Base-by-base conservation (phyloP, 1,284 basidiomycete species). In the Sutorius eximius region DNA sequence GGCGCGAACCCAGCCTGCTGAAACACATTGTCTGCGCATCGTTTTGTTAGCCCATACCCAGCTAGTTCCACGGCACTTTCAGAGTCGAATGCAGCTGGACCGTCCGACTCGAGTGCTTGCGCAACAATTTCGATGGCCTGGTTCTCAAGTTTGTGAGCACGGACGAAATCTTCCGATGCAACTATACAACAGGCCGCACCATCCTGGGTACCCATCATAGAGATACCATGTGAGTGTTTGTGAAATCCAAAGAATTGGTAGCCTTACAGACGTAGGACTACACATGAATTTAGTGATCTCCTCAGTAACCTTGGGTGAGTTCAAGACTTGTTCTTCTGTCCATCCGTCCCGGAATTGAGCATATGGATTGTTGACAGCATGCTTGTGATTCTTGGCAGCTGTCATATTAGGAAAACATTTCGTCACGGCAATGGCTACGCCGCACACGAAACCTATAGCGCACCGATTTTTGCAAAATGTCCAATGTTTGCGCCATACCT, bases 241-340 rank as follows among this genome's bases (percentile, higher is more conserved):
- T 16, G 10, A 64, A 13, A 32, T 13, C 22, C 1, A 24, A 67
- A 52, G 13, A 2, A 37, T 24, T 16, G 5, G 16, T 16, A 2
- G n/a, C 32, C 63, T 56, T 55, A 86, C 85, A 16, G 85, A 87
- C 34, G 91, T 93, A 2, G 91, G 91, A 59, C 87, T 89, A 67
- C 91, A 94, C 89, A 93, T 93, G 65, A 83, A 86, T 64, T 89
- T 87, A 2, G 91, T 93, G 43, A 93, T 72, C 64, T 88, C 80
- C 44, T 83, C 83, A 34, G 79, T 86, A 63, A 93, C 85, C 72
- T 83, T 84, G 5, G 80, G 79, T 5, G 86, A 79, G 8, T 78
- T 76, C 50, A 89, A 68, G n/a, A 92, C 81, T 60, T 91, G 79
- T 57, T 91, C 83, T n/a, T 81, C 82, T 29, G 77, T 85, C 85